phyloP scores from a whole-genome alignment of 208 protist genomes.

The Trypanosoma brucei region DNA sequence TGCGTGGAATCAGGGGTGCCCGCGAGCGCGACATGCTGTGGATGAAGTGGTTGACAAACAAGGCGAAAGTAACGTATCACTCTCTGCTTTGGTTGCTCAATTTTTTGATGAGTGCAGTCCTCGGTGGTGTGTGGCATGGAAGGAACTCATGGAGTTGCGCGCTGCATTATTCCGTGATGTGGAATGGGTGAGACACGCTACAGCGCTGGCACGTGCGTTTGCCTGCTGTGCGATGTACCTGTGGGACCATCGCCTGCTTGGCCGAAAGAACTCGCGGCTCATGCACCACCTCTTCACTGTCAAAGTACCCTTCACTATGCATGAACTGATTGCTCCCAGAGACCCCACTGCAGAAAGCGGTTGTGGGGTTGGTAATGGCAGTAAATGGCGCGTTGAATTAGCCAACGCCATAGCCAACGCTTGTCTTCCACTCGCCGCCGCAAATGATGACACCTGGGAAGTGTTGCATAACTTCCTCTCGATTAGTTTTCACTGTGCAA shows the following conservation, averaged over 20 bases:
- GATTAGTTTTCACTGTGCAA: constrained; percentile 11
- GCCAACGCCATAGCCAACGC: constrained; percentile 41
- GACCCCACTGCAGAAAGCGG: background rate
- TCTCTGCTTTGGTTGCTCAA: constrained; percentile 28
- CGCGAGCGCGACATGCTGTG: background rate
- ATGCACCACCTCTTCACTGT: constrained; percentile 53
- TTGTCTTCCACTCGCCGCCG: constrained; percentile 31
- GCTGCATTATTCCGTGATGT: constrained; percentile 47
- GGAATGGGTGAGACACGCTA: constrained; percentile 39
- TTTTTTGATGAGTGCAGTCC: constrained; percentile 47
- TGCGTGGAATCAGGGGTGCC: background rate
- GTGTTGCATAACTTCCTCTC: constrained; percentile 54
- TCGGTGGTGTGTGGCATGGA: constrained; percentile 58
- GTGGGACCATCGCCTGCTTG: constrained; percentile 34
- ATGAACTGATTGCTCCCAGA: constrained; percentile 25
- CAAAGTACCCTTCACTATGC: constrained; percentile 62
- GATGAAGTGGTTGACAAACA: background rate
- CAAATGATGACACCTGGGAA: constrained; percentile 47
- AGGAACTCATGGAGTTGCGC: constrained; percentile 72
- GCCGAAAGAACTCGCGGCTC: constrained; percentile 15
- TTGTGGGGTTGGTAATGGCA: background rate
- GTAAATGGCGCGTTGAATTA: constrained; percentile 26
- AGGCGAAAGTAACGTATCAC: background rate
- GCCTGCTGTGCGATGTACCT: constrained; percentile 38
- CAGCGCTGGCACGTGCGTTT: constrained; percentile 43